phyloP scores from a whole-genome alignment of 2,329 filamentous ascomycete species.

The Colletotrichum spaethianum region DNA sequence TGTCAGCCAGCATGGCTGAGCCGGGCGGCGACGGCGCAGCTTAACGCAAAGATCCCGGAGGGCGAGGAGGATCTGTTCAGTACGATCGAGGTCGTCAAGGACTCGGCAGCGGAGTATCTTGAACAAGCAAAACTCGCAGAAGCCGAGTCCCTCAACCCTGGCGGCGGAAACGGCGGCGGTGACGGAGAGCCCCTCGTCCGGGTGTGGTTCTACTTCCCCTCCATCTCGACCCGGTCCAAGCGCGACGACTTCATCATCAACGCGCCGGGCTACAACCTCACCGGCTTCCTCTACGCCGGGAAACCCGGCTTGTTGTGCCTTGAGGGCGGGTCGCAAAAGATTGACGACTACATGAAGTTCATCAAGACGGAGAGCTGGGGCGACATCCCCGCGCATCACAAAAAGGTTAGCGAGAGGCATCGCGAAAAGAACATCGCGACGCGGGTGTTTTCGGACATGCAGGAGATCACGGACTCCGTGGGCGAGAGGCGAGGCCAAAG shows the following conservation, averaged over 20 bases:
- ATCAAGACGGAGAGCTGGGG: constrained; percentile 76
- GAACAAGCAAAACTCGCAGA: constrained; percentile 40
- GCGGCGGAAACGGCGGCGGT: too few relatives aligned
- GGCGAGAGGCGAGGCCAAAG: constrained; percentile 63
- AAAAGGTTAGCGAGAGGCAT: constrained; percentile 72
- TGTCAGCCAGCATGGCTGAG: constrained; percentile 68
- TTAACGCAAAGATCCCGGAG: constrained; percentile 57
- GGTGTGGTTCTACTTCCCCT: constrained; percentile 76
- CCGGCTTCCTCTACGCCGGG: constrained; percentile 72
- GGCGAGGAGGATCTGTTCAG: constrained; percentile 58
- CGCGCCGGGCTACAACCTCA: constrained; percentile 66
- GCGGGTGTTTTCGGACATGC: constrained; percentile 68
- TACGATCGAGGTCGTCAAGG: constrained; percentile 60
- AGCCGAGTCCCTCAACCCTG: neutral
- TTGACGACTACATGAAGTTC: constrained; percentile 74
- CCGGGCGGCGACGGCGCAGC: constrained; percentile 58
- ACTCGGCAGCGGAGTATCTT: constrained; percentile 51
- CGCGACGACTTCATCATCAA: constrained; percentile 69
- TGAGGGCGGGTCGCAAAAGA: constrained; percentile 60
- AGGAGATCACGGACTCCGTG: constrained; percentile 67
- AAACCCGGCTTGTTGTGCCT: constrained; percentile 71
- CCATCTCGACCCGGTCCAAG: constrained; percentile 71
- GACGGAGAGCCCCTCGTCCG: constrained; percentile 56
- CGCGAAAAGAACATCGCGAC: constrained; percentile 54
- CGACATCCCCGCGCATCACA: constrained; percentile 73